A percentile compares a stretch with the other conserved stretches of the same genome.
These are phyloP conservation scores for Trichoderma sp. DNA, from an alignment of 2,329 filamentous ascomycete species.

Conservation along the genomic window DNA sequence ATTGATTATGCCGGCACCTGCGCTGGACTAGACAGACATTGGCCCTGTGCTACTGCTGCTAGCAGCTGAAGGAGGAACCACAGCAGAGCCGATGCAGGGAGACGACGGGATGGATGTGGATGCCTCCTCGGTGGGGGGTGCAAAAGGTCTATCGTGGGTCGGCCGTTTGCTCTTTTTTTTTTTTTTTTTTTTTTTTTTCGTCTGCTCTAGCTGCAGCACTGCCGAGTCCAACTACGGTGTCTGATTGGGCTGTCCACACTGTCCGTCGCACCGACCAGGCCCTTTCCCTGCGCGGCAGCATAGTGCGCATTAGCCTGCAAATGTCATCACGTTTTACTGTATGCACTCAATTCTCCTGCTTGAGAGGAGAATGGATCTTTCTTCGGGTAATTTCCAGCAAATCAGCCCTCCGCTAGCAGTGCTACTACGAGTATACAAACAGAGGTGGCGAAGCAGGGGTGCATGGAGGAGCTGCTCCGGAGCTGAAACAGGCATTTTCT, in stretches of 20 bases:
- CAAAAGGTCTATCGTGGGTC: constrained; percentile 10
- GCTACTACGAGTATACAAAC: background rate
- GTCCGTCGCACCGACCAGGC: background rate
- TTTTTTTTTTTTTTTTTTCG: background rate
- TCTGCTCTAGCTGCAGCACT: background rate
- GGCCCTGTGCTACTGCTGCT: background rate
- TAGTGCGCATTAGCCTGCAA: background rate
- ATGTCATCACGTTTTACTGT: background rate
- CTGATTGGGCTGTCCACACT: background rate
- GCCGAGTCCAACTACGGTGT: background rate
- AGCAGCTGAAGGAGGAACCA: constrained; percentile 1
- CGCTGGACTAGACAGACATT: background rate
- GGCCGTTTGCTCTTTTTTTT: background rate
- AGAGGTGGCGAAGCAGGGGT: constrained; percentile 1
- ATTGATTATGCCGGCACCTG: constrained; percentile 2
- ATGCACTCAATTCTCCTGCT: background rate
- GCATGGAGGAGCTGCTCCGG: constrained; percentile 10
- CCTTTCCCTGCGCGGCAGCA: background rate
- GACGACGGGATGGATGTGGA: background rate
- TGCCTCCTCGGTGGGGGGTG: constrained; percentile 10
- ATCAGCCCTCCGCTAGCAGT: background rate
- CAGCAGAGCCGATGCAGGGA: constrained; percentile 11
- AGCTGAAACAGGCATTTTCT: background rate
- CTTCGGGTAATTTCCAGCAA: constrained; percentile 6
- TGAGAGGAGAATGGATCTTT: background rate